Conservation (phyloP, 2,329 filamentous ascomycete species). For the Rachicladosporium sp. region DNA sequence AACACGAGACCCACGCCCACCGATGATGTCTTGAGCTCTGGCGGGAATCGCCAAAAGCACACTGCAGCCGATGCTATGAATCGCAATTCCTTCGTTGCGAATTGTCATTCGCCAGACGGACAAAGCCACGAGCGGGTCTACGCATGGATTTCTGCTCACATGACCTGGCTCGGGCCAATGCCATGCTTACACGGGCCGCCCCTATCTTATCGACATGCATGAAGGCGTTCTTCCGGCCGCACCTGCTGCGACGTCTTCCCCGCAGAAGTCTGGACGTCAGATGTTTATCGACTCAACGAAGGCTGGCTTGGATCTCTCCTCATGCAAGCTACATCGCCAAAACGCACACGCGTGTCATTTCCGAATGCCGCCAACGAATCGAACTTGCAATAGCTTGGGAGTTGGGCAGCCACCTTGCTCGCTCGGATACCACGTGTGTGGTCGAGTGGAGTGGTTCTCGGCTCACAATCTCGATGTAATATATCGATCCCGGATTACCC, state of each 20-base stretch:
- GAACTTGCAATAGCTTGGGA: background rate
- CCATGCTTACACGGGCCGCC: conserved; percentile 10
- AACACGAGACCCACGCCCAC: too few relatives aligned
- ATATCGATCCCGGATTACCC: background rate
- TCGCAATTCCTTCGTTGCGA: conserved; percentile 6
- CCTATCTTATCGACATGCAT: conserved; percentile 9
- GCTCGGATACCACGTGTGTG: background rate
- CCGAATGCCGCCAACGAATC: background rate
- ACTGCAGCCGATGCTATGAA: conserved; percentile 4
- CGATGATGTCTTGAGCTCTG: too few relatives aligned
- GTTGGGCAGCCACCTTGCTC: conserved; percentile 3
- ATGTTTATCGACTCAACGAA: too few relatives aligned
- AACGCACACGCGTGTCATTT: too few relatives aligned
- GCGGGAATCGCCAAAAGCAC: too few relatives aligned
- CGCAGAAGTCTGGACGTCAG: too few relatives aligned
- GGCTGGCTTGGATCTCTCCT: too few relatives aligned
- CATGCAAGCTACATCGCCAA: too few relatives aligned
- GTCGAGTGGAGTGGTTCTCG: background rate
- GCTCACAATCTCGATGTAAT: too few relatives aligned
- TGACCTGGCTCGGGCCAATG: conserved; percentile 16
- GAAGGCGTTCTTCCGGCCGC: conserved; percentile 1
- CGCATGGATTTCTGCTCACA: conserved; percentile 13
- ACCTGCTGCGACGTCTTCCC: too few relatives aligned
- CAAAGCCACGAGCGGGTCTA: conserved; percentile 8
- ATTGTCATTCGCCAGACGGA: conserved; percentile 6